phyloP scores from a whole-genome alignment of 768 basidiomycete species.

The Lactifluus piperatus region DNA sequence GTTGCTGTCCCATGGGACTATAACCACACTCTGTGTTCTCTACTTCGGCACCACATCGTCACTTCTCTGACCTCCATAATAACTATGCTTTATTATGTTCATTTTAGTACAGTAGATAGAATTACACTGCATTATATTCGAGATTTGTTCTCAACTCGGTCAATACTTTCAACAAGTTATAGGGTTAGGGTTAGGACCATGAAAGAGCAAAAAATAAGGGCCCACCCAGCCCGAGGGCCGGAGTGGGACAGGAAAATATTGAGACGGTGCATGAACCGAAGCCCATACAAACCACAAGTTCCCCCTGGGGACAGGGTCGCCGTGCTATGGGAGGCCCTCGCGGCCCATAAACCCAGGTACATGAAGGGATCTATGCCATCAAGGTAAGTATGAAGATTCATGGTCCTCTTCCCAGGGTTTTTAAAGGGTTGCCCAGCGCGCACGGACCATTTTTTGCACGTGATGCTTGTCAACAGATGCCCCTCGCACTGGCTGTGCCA shows the following conservation, averaged over 20 bases:
- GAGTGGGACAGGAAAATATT: conserved; percentile 73
- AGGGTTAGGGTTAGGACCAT: conserved; percentile 7
- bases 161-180: no score
- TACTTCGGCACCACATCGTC: background rate
- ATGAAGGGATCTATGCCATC: conserved; percentile 24
- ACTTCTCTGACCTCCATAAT: no score
- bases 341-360: conserved; percentile 23
- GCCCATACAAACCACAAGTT: conserved; percentile 33
- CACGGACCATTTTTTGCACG: conserved; percentile 1
- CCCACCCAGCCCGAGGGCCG: conserved; percentile 34
- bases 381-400: conserved; percentile 24
- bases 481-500: no score
- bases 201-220: conserved; percentile 12
- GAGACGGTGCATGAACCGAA: conserved; percentile 69
- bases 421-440: background rate
- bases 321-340: conserved; percentile 24
- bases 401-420: background rate
- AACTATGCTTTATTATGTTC: no score
- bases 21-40: background rate
- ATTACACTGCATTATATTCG: no score
- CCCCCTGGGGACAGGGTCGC: conserved; percentile 25
- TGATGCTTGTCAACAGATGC: background rate
- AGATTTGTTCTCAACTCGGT: no score
- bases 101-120: no score
- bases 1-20: background rate